Evolutionary conservation across 192 early-diverging fungal species (phyloP), one percentile per base, ranked within the genome.

Genomic region (Podila epigama): DNA sequence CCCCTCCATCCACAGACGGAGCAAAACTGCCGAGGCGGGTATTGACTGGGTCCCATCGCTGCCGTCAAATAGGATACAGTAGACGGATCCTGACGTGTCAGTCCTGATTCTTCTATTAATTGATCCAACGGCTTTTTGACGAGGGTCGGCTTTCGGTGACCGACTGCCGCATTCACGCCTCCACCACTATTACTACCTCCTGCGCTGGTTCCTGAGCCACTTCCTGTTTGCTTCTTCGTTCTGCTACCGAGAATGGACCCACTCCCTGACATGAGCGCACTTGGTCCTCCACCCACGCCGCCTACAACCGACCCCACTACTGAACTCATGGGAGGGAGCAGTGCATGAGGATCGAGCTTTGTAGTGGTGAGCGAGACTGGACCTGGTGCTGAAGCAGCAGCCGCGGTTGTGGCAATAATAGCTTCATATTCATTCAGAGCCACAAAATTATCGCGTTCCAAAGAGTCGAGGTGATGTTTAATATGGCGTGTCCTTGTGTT

Each of bases 1-100:
- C 90, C 88, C 51, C 68, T 69, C 66, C 86, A 91, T 6, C 90
- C 89, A 59, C 90, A 91, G 0, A 91, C 84, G 0, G 88, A 87
- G 60, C 90, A 91, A 79, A 91, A 91, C 28, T 82, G 70, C 20
- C 90, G 66, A 29, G 58, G 54, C 7, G 84, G 81, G 33, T 81
- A 75, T 3, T 39, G 44, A 41, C 81, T 81, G 0, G 82, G 82
- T 2, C 67, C 79, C 44, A 79, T 67, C 4, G 65, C 51, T 16
- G 83, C 83, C 7, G 79, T 79, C 10, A 81, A 27, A 52, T 86
- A 86, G 2, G 50, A 25, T 37, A 27, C n/a, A 35, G 37, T n/a
- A 20, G 27, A 0, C 29, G 35, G 22, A 55, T 35, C 11, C 4
- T 39, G n/a, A 3, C 50, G 22, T 35, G 52, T 2, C 39, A 64